These are phyloP conservation scores for Teratosphaeria gauchensis DNA, from an alignment of 2,329 filamentous ascomycete species.

Conservation along the genomic window DNA sequence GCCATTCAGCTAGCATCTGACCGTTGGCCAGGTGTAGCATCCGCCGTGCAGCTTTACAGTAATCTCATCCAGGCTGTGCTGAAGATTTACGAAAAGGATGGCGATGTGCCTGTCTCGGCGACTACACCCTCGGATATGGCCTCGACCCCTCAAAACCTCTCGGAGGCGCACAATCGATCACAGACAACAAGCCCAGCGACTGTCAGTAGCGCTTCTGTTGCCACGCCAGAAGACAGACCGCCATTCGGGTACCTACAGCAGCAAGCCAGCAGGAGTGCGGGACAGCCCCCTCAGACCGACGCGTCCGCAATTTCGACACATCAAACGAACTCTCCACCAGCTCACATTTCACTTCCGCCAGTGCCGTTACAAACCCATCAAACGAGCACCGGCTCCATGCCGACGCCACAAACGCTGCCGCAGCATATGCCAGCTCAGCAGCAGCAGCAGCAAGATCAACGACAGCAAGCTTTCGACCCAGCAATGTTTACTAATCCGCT, in stretches of 20 bases:
- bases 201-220: conserved; percentile 22
- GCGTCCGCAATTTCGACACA: background rate
- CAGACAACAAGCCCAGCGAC: conserved; percentile 36
- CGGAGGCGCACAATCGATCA: conserved; percentile 34
- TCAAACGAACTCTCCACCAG: background rate
- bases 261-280: conserved; percentile 18
- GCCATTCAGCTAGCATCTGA: conserved; percentile 72
- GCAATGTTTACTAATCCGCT: background rate
- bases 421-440: background rate
- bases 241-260: conserved; percentile 24
- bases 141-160: conserved; percentile 30
- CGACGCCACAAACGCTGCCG: conserved; percentile 7
- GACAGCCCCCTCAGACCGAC: conserved; percentile 22
- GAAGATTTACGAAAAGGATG: conserved; percentile 67
- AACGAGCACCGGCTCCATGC: conserved; percentile 2
- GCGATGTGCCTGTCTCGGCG: conserved; percentile 40
- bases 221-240: conserved; percentile 21
- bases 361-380: background rate
- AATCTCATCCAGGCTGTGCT: conserved; percentile 78
- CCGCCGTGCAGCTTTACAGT: conserved; percentile 76
- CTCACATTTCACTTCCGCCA: background rate
- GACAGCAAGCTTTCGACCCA: conserved; percentile 1
- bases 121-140: conserved; percentile 36
- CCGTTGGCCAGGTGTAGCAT: conserved; percentile 82
- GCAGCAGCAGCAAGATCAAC: background rate